A percentile compares a stretch with the other conserved stretches of the same genome.
Conservation (phyloP, 129 eudicot genomes). For the Chrysanthemum lavandulifolium region DNA sequence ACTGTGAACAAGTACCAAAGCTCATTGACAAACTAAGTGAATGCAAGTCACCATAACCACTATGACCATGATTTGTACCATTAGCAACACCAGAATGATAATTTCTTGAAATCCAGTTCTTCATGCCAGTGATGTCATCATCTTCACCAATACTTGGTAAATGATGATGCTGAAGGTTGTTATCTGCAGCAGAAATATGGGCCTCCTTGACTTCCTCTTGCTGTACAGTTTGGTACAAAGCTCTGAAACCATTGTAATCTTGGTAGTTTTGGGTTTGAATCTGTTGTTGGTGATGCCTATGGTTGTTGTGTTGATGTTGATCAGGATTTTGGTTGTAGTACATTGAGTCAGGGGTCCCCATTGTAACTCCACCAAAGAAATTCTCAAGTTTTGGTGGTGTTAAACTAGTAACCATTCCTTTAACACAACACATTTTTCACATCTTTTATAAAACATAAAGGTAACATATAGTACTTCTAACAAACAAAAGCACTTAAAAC, state of each 20-base stretch:
- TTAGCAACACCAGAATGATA: slow-evolving; percentile 27
- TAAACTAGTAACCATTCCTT: slow-evolving; percentile 51
- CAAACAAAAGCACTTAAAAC: background rate
- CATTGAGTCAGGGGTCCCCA: slow-evolving; percentile 73
- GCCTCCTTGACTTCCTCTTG: slow-evolving; percentile 34
- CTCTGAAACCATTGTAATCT: slow-evolving; percentile 35
- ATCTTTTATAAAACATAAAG: slow-evolving; percentile 10
- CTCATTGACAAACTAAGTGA: slow-evolving; percentile 89
- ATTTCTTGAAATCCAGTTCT: slow-evolving; percentile 19
- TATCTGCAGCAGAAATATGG: slow-evolving; percentile 23
- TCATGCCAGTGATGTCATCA: slow-evolving; percentile 16
- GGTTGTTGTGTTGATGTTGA: slow-evolving; percentile 43
- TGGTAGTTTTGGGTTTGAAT: slow-evolving; percentile 52
- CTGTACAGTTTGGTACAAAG: slow-evolving; percentile 45
- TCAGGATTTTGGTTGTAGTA: slow-evolving; percentile 56
- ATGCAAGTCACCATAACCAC: slow-evolving; percentile 59
- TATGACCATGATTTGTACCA: slow-evolving; percentile 2
- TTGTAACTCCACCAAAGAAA: slow-evolving; percentile 80
- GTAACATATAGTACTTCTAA: background rate
- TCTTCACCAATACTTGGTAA: slow-evolving; percentile 10
- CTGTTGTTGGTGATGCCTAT: slow-evolving; percentile 45
- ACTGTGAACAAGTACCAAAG: slow-evolving; percentile 63
- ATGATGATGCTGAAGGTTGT: slow-evolving; percentile 3
- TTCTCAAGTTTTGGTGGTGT: slow-evolving; percentile 88
- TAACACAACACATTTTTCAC: slow-evolving; percentile 25